Conservation (phyloP, 2,329 filamentous ascomycete species). For the Fusarium chaquense region DNA sequence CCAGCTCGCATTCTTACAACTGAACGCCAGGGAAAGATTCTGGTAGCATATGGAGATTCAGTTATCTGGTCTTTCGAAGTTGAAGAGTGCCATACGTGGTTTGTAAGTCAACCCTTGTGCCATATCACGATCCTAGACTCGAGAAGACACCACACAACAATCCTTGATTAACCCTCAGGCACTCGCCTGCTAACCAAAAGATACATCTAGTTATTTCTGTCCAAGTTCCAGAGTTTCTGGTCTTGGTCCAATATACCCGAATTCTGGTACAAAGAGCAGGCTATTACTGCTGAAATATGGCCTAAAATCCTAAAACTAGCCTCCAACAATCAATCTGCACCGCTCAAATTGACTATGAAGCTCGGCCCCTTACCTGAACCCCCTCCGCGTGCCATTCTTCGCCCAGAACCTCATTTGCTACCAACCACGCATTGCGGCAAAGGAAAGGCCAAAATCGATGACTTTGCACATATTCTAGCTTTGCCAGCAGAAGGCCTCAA, state of each 20-base stretch:
- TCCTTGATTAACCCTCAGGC: too few relatives aligned
- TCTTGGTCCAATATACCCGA: slow-evolving; percentile 49
- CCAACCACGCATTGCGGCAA: slow-evolving; percentile 11
- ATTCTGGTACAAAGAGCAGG: slow-evolving; percentile 53
- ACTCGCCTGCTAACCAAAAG: neutral
- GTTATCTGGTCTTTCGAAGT: slow-evolving; percentile 56
- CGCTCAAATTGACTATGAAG: slow-evolving; percentile 45
- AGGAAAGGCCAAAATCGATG: slow-evolving; percentile 1
- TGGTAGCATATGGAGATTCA: slow-evolving; percentile 52
- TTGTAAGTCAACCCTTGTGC: slow-evolving; percentile 51
- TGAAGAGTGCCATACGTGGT: slow-evolving; percentile 59
- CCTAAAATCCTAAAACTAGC: slow-evolving; percentile 49
- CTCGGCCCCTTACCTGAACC: slow-evolving; percentile 31
- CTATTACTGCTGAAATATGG: slow-evolving; percentile 48
- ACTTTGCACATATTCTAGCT: slow-evolving; percentile 41
- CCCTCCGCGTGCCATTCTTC: slow-evolving; percentile 33
- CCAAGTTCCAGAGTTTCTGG: slow-evolving; percentile 60
- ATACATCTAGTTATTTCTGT: slow-evolving; percentile 53
- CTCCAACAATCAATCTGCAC: slow-evolving; percentile 29
- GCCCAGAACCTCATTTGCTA: slow-evolving; percentile 19
- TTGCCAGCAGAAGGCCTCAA: slow-evolving; percentile 17
- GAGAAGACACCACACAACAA: neutral
- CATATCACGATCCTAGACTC: too few relatives aligned
- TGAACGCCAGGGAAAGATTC: slow-evolving; percentile 45
- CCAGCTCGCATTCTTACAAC: slow-evolving; percentile 42